These are phyloP conservation scores for Arxiozyma slooffiae DNA, from an alignment of 1,139 yeast species.

Conservation along the genomic window DNA sequence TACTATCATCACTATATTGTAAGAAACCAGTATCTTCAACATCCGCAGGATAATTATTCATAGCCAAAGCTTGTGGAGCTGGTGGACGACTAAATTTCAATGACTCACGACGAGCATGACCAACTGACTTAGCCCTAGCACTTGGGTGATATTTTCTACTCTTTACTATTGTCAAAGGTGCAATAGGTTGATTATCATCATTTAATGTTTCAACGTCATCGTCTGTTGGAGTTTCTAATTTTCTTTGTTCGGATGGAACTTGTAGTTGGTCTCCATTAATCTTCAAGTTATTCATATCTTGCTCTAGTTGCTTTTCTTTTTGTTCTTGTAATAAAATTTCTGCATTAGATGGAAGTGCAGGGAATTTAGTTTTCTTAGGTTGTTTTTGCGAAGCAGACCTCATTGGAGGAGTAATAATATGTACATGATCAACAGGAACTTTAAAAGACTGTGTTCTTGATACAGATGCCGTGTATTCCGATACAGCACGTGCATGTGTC, in stretches of 20 bases:
- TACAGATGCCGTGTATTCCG: slow-evolving; percentile 31
- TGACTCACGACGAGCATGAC: slow-evolving; percentile 63
- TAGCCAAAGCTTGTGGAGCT: slow-evolving; percentile 18
- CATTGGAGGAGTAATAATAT: slow-evolving; percentile 13
- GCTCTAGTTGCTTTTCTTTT: slow-evolving; percentile 18
- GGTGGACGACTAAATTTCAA: slow-evolving; percentile 34
- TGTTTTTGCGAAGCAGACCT: slow-evolving; percentile 22
- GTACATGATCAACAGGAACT: slow-evolving; percentile 3
- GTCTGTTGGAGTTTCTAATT: slow-evolving; percentile 1
- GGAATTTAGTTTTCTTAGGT: slow-evolving; percentile 17
- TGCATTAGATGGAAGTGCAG: slow-evolving; percentile 31
- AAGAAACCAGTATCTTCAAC: slow-evolving; percentile 31
- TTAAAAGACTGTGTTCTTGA: slow-evolving; percentile 9
- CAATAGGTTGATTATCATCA: slow-evolving; percentile 21
- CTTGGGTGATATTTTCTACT: slow-evolving; percentile 57
- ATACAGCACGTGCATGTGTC: slow-evolving; percentile 34
- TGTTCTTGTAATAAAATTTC: slow-evolving; percentile 28
- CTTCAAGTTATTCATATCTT: slow-evolving; percentile 17
- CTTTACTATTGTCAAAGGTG: slow-evolving; percentile 20
- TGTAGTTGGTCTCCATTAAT: slow-evolving; percentile 1
- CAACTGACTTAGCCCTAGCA: slow-evolving; percentile 83
- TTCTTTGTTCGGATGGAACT: not conserved
- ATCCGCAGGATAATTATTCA: slow-evolving; percentile 35
- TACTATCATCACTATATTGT: slow-evolving; percentile 57
- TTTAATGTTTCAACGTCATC: slow-evolving; percentile 6